phyloP scores from a whole-genome alignment of 805 yeast species.

The Metschnikowia lunata region DNA sequence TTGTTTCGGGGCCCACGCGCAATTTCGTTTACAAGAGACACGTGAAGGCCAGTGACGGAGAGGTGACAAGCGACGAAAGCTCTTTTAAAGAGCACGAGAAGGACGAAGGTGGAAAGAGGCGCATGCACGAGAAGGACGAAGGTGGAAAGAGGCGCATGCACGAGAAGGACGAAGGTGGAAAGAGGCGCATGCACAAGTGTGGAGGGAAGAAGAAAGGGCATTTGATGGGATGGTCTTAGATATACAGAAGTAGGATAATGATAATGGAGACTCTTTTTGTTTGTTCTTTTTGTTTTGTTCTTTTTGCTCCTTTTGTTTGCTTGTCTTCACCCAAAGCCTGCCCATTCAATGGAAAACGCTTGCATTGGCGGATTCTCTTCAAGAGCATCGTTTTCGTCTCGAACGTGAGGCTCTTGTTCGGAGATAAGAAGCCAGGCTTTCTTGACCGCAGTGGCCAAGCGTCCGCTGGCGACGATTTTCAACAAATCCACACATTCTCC shows the following conservation, averaged over 20 bases:
- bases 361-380: constrained; percentile 20
- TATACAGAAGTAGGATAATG: not conserved
- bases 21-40: constrained; percentile 24
- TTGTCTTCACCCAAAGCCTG: constrained; percentile 68
- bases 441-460: constrained; percentile 89
- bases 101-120: too few species aligned
- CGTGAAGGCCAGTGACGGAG: constrained; percentile 33
- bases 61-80: constrained; percentile 16
- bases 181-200: too few species aligned
- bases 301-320: not conserved
- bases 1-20: constrained; percentile 17
- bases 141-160: too few species aligned
- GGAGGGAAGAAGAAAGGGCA: too few species aligned
- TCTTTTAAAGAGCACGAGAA: constrained; percentile 1
- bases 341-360: constrained; percentile 86
- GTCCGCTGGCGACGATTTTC: constrained; percentile 75
- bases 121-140: too few species aligned
- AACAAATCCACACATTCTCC: constrained; percentile 44
- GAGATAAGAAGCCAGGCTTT: constrained; percentile 64
- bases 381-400: constrained; percentile 6
- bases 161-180: too few species aligned
- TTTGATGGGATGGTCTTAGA: too few species aligned
- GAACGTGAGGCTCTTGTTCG: constrained; percentile 25
- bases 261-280: not conserved
- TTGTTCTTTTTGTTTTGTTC: not conserved